Evolutionary conservation across 805 yeast species (phyloP).

Genomic region (Phaffomyces opuntiae): DNA sequence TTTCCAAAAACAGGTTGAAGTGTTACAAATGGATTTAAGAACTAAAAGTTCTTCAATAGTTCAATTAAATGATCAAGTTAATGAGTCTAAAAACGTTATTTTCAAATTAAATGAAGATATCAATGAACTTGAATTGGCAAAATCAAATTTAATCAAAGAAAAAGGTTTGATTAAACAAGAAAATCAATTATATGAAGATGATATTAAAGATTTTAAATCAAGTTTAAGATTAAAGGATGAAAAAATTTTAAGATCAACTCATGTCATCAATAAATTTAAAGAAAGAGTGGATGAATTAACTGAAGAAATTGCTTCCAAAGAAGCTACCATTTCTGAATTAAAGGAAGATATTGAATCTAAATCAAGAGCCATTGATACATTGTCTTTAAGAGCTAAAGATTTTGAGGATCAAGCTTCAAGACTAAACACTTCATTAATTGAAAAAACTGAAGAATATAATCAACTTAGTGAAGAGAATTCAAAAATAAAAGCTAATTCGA

Average conservation of each 20-base stretch:
- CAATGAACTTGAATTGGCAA: conserved; percentile 11
- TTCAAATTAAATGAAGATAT: conserved; percentile 16
- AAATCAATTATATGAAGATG: conserved; percentile 13
- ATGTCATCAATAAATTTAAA: conserved; percentile 16
- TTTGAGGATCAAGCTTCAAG: conserved; percentile 15
- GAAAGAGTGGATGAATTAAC: conserved; percentile 14
- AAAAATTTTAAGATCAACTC: conserved; percentile 10
- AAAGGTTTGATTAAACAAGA: conserved; percentile 17
- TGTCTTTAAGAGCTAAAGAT: conserved; percentile 11
- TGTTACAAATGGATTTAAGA: conserved; percentile 15
- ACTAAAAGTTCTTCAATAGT: conserved; percentile 11
- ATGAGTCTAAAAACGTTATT: conserved; percentile 11
- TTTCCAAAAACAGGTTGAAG: conserved; percentile 17
- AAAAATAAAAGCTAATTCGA: not conserved
- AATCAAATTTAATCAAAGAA: conserved; percentile 14
- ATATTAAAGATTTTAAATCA: conserved; percentile 11
- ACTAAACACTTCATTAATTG: conserved; percentile 3
- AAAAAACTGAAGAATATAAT: conserved; percentile 12
- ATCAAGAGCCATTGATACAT: conserved; percentile 10
- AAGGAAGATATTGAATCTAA: conserved; percentile 11
- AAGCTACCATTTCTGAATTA: conserved; percentile 6
- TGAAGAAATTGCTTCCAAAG: conserved; percentile 5
- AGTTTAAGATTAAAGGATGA: conserved; percentile 11
- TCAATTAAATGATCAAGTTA: conserved; percentile 13
- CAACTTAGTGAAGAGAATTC: not conserved